These are phyloP conservation scores for Albatrellus sp. DNA, from an alignment of 1,284 basidiomycete species.

Conservation along the genomic window DNA sequence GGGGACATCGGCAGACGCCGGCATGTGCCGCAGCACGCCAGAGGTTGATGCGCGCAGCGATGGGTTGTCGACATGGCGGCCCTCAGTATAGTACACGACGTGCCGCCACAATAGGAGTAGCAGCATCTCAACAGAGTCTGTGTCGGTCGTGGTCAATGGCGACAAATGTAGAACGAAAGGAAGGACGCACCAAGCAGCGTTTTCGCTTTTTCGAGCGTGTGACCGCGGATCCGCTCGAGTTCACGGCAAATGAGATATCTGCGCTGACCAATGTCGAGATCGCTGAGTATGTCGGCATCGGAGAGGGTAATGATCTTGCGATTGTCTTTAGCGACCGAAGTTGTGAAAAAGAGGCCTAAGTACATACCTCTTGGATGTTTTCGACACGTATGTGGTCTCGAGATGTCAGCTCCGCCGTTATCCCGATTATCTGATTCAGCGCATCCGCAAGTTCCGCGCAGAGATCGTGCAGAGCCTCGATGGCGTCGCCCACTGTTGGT, in stretches of 20 bases:
- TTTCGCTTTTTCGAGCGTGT: constrained; percentile 34
- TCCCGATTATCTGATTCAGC: constrained; percentile 54
- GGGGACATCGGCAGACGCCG: constrained; percentile 34
- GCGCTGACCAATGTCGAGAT: constrained; percentile 58
- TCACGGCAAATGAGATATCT: constrained; percentile 49
- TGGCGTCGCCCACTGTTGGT: constrained; percentile 67
- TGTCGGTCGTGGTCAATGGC: constrained; percentile 5
- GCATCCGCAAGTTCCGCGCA: constrained; percentile 46
- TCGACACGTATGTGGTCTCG: constrained; percentile 59
- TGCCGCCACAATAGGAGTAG: constrained; percentile 83
- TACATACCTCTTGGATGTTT: constrained; percentile 52
- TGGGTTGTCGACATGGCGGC: constrained; percentile 22
- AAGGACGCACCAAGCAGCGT: constrained; percentile 37
- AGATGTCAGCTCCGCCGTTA: constrained; percentile 61
- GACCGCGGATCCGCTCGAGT: constrained; percentile 34
- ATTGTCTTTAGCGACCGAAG: background rate
- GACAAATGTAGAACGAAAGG: constrained; percentile 3
- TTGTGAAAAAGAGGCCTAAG: background rate
- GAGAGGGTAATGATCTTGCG: constrained; percentile 42
- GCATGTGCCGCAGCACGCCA: constrained; percentile 40
- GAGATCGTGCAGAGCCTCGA: constrained; percentile 56
- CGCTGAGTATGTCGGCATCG: constrained; percentile 42
- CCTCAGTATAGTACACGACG: constrained; percentile 48
- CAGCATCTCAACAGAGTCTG: constrained; percentile 74
- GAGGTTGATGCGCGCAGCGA: constrained; percentile 30